A percentile compares a stretch with the other conserved stretches of the same genome.
phyloP scores from a whole-genome alignment of 192 early-diverging fungal genomes.

The Backusella sp. region DNA sequence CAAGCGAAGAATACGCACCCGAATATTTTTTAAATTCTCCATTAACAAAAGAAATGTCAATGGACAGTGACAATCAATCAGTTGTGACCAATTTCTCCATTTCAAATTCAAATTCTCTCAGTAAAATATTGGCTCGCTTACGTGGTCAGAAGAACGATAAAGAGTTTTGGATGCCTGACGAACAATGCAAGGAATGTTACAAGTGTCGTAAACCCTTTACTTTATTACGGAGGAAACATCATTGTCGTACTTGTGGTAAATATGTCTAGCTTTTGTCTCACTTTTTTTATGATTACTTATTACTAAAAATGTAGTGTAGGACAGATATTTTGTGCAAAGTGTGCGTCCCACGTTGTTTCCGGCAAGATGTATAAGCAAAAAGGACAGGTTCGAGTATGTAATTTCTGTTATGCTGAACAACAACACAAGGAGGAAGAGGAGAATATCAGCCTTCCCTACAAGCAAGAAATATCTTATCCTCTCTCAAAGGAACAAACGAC shows the following conservation, averaged over 20 bases:
- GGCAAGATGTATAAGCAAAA: constrained; percentile 68
- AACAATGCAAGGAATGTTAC: constrained; percentile 79
- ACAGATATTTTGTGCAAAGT: constrained; percentile 75
- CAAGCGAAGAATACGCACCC: not conserved
- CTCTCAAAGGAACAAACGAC: not conserved
- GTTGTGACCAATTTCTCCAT: constrained; percentile 42
- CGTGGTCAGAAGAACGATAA: constrained; percentile 53
- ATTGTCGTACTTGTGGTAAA: constrained; percentile 81
- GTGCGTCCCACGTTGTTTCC: constrained; percentile 67
- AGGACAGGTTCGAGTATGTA: constrained; percentile 68
- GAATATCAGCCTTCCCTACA: not conserved
- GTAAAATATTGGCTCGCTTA: constrained; percentile 47
- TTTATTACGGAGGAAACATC: constrained; percentile 69
- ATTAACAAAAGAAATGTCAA: constrained; percentile 25
- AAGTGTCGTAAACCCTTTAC: constrained; percentile 76
- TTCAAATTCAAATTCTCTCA: constrained; percentile 46
- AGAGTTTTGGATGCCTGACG: constrained; percentile 86
- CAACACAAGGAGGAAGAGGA: constrained; percentile 39
- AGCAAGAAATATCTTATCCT: not conserved
- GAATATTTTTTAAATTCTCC: constrained; percentile 20
- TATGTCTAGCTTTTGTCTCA: not conserved
- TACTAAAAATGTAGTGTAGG: constrained; percentile 31
- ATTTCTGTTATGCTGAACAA: constrained; percentile 59
- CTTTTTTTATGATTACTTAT: not conserved
- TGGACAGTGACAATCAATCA: constrained; percentile 47